Conservation (phyloP, 2,329 filamentous ascomycete species). For the Cytospora schulzeri region DNA sequence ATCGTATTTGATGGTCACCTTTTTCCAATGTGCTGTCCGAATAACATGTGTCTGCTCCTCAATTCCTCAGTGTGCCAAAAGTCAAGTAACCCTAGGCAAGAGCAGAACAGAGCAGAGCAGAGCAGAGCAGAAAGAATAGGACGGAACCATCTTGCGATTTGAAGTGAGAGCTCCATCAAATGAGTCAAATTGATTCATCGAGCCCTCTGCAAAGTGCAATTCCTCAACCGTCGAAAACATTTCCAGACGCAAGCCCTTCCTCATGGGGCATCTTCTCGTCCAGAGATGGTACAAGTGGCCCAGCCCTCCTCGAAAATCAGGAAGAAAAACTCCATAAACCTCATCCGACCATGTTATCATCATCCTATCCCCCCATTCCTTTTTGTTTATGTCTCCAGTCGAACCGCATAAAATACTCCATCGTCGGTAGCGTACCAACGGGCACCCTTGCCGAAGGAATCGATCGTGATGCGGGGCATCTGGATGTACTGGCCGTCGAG, state of each 20-base stretch:
- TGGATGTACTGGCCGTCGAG: conserved; percentile 62
- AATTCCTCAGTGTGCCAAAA: neutral
- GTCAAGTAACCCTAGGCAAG: neutral
- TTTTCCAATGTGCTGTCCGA: neutral
- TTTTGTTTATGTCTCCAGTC: conserved; percentile 42
- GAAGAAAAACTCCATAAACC: neutral
- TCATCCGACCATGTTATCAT: neutral
- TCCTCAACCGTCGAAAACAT: conserved; percentile 3
- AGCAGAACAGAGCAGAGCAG: neutral
- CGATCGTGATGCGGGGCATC: conserved; percentile 62
- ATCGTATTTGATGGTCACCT: neutral
- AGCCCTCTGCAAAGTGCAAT: neutral
- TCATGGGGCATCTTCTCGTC: neutral
- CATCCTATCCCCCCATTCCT: neutral
- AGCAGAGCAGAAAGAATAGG: no score
- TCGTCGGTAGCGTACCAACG: conserved; percentile 62
- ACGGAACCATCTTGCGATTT: no score
- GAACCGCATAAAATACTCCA: conserved; percentile 64
- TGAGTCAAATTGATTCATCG: neutral
- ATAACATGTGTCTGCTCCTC: conserved; percentile 4
- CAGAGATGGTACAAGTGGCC: neutral
- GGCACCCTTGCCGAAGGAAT: conserved; percentile 53
- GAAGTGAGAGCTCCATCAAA: neutral
- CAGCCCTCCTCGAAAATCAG: neutral
- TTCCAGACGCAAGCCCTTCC: neutral